phyloP scores from a whole-genome alignment of 345 rosid species.

The Toxicodendron radicans region DNA sequence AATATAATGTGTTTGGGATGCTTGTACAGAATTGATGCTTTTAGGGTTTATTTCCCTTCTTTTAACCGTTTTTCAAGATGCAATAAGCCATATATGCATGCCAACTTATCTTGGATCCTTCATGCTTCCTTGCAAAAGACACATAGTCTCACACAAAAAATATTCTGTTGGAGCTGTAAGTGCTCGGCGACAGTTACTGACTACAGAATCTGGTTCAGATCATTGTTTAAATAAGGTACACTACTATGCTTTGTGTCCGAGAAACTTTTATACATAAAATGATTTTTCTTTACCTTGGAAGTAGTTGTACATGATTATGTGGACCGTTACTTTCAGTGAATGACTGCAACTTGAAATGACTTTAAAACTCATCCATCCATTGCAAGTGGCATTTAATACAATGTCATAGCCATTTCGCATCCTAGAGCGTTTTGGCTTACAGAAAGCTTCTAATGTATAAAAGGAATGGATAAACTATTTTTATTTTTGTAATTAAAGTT shows the following conservation, averaged over 20 bases:
- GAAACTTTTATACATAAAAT: not conserved
- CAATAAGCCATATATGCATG: slow-evolving; percentile 60
- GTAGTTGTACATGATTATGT: no score
- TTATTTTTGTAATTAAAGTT: not conserved
- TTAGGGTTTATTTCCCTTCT: slow-evolving; percentile 87
- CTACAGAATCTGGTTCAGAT: slow-evolving; percentile 28
- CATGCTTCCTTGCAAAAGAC: slow-evolving; percentile 79
- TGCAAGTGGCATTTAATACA: no score
- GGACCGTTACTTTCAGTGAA: no score
- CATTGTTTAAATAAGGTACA: slow-evolving; percentile 43
- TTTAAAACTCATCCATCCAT: no score
- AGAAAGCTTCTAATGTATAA: not conserved
- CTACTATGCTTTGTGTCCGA: not conserved
- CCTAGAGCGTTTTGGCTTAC: no score
- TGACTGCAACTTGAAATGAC: no score
- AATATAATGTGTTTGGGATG: slow-evolving; percentile 24
- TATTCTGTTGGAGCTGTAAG: slow-evolving; percentile 25
- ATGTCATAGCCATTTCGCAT: no score
- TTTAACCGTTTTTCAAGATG: slow-evolving; percentile 59
- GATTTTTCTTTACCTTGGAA: not conserved
- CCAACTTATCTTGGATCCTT: slow-evolving; percentile 42
- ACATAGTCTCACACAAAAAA: slow-evolving; percentile 28
- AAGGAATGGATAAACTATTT: not conserved
- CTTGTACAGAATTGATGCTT: slow-evolving; percentile 81
- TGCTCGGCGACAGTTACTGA: slow-evolving; percentile 41